Percentiles rank a stretch among this genome's conserved stretches.
Evolutionary conservation across 1,284 basidiomycete species (phyloP).

Genomic region (Ustilago xerochloae): DNA sequence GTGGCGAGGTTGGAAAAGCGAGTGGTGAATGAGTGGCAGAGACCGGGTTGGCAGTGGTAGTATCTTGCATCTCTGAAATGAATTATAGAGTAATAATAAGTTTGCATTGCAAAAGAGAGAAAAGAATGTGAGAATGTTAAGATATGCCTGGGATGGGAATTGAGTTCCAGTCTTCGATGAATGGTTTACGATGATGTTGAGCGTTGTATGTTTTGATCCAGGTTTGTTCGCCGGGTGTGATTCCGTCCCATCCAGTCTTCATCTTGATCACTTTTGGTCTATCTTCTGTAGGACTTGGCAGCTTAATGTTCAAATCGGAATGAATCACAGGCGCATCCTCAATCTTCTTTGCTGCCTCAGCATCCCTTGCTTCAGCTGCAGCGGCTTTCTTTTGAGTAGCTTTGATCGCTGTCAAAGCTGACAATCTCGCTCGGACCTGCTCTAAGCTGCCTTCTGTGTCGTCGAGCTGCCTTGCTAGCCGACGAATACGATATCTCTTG

Average conservation of each 20-base stretch:
- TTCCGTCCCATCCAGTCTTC: not conserved
- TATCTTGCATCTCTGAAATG: not conserved
- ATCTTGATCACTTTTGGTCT: not conserved
- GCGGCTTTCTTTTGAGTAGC: not conserved
- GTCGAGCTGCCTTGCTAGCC: not conserved
- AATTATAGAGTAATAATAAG: not conserved
- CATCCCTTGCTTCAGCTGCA: not conserved
- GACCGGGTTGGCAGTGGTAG: conserved; percentile 64
- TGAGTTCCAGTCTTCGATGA: conserved; percentile 1
- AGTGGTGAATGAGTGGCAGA: conserved; percentile 62
- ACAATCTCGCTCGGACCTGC: conserved; percentile 3
- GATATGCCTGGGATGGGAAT: conserved; percentile 11
- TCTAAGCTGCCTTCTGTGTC: not conserved
- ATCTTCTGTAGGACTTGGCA: not conserved
- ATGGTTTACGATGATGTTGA: not conserved
- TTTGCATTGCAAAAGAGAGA: not conserved
- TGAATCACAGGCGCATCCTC: conserved; percentile 8
- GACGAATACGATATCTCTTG: conserved; percentile 10
- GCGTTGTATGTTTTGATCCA: conserved; percentile 4
- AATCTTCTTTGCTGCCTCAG: not conserved
- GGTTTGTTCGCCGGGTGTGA: not conserved
- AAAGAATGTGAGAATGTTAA: not conserved
- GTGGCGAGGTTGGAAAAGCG: conserved; percentile 51
- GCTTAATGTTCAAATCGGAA: conserved; percentile 1
- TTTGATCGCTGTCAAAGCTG: conserved; percentile 7